phyloP scores from a whole-genome alignment of 2,329 filamentous ascomycete genomes.

The Waltergamsia citrina region DNA sequence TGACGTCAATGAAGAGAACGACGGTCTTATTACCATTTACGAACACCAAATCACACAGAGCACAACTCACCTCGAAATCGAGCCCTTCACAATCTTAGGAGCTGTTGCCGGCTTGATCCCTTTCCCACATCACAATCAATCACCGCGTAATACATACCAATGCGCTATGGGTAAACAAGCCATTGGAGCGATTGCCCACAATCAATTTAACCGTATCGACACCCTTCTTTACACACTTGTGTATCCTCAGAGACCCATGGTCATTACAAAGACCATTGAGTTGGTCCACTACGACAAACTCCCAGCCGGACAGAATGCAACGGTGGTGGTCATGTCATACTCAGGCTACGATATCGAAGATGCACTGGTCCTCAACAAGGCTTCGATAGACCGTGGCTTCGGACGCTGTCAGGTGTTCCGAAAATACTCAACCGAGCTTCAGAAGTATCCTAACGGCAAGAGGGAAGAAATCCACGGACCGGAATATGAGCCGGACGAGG shows the following conservation, averaged over 20 bases:
- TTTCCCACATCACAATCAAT: constrained; percentile 98
- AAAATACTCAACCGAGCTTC: constrained; percentile 80
- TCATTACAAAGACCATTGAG: constrained; percentile 94
- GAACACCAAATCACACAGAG: constrained; percentile 74
- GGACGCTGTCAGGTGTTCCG: constrained; percentile 97
- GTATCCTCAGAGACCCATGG: constrained; percentile 95
- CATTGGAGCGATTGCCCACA: constrained; percentile 95
- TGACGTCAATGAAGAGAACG: constrained; percentile 97
- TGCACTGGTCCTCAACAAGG: constrained; percentile 92
- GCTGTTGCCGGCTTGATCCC: constrained; percentile 94
- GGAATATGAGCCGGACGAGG: constrained; percentile 45
- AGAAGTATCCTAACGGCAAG: constrained; percentile 79
- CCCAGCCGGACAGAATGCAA: constrained; percentile 92
- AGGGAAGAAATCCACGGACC: constrained; percentile 56
- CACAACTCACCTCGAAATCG: constrained; percentile 93
- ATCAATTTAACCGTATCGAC: constrained; percentile 95
- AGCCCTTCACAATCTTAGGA: constrained; percentile 92
- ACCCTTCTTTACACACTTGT: constrained; percentile 94
- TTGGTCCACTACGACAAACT: constrained; percentile 96
- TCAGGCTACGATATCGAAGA: constrained; percentile 99
- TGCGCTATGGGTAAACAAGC: constrained; percentile 99
- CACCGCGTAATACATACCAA: constrained; percentile 96
- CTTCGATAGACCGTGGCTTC: constrained; percentile 88
- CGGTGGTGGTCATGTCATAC: constrained; percentile 98
- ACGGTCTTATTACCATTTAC: constrained; percentile 84